Conservation (phyloP, 352 stramenopile species). For the Elongisporangium undulatum region DNA sequence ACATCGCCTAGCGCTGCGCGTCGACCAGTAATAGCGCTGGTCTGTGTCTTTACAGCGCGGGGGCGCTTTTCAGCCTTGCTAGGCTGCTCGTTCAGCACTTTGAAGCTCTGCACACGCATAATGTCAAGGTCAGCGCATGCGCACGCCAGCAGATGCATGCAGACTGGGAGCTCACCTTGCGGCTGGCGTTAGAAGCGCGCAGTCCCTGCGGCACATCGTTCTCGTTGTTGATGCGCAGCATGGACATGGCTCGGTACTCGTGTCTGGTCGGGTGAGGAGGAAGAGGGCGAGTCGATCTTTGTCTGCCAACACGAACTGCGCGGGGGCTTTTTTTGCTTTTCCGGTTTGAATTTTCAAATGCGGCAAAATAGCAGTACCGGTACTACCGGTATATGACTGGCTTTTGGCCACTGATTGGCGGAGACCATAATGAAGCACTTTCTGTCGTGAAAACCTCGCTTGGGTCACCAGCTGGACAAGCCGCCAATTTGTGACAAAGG, state of each 20-base stretch:
- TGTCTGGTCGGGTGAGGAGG: not conserved
- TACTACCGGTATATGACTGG: slow-evolving; percentile 12
- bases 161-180: slow-evolving; percentile 34
- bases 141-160: slow-evolving; percentile 3
- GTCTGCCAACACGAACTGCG: not conserved
- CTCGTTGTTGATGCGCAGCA: slow-evolving; percentile 57
- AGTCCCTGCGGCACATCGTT: slow-evolving; percentile 43
- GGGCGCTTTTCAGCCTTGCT: slow-evolving; percentile 56
- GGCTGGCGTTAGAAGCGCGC: slow-evolving; percentile 24
- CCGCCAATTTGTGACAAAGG: not conserved
- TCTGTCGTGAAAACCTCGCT: not conserved
- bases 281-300: not conserved
- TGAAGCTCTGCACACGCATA: slow-evolving; percentile 26
- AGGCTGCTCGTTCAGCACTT: slow-evolving; percentile 29
- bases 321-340: slow-evolving; percentile 1
- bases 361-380: not conserved
- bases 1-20: slow-evolving; percentile 55
- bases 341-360: slow-evolving; percentile 16
- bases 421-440: not conserved
- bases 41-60: slow-evolving; percentile 43
- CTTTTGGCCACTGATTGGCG: not conserved
- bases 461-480: not conserved
- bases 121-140: not conserved
- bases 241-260: slow-evolving; percentile 18
- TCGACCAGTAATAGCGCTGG: slow-evolving; percentile 9